phyloP scores from a whole-genome alignment of 2,329 filamentous ascomycete genomes.

The Spiromastix sp. region DNA sequence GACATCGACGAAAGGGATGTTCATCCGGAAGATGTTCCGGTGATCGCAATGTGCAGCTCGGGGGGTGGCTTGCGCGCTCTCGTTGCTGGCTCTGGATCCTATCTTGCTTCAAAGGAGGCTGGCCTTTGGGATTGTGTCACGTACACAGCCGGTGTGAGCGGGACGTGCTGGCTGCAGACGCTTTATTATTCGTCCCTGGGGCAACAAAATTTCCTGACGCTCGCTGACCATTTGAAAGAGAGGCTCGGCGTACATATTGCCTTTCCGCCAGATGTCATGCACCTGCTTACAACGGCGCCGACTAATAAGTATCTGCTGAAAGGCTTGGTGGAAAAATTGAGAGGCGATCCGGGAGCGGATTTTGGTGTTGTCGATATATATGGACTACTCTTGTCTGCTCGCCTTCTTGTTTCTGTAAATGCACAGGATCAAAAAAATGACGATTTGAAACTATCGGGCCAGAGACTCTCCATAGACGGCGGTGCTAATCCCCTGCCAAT shows the following conservation, averaged over 20 bases:
- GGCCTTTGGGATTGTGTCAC: constrained; percentile 90
- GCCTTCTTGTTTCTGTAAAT: constrained; percentile 76
- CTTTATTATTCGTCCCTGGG: constrained; percentile 76
- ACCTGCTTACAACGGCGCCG: constrained; percentile 72
- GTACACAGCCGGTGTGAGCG: constrained; percentile 91
- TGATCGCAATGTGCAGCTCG: constrained; percentile 88
- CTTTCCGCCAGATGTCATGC: constrained; percentile 75
- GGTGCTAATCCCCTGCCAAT: constrained; percentile 84
- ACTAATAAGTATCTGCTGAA: constrained; percentile 87
- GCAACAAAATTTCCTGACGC: constrained; percentile 52
- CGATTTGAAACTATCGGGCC: constrained; percentile 87
- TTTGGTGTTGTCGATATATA: constrained; percentile 93
- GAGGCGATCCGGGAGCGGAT: constrained; percentile 65
- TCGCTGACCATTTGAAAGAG: constrained; percentile 78
- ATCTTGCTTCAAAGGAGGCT: constrained; percentile 71
- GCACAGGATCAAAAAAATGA: constrained; percentile 64
- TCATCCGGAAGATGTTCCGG: constrained; percentile 85
- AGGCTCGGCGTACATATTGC: constrained; percentile 83
- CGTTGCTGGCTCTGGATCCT: constrained; percentile 80
- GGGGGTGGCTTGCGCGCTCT: constrained; percentile 84
- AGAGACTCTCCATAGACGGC: constrained; percentile 62
- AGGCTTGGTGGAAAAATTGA: constrained; percentile 83
- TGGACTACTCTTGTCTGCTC: constrained; percentile 71
- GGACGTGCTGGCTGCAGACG: constrained; percentile 89
- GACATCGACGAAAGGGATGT: constrained; percentile 67